Evolutionary conservation across 352 stramenopile genomes (phyloP), one percentile per base, ranked within the genome.

Genomic region (Globisporangium abappressorium): DNA sequence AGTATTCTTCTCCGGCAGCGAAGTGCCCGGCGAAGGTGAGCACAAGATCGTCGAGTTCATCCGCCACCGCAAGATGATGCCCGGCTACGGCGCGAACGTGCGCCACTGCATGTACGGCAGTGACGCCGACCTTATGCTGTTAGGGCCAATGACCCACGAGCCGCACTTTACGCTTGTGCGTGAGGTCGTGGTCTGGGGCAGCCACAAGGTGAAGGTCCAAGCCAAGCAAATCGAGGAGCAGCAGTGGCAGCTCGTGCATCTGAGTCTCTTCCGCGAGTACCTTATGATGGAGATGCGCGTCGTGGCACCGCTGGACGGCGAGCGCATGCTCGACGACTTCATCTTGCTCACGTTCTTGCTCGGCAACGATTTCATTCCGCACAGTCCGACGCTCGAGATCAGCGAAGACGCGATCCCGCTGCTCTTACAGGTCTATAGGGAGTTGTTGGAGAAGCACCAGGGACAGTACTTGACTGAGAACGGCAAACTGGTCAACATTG

Each of bases 11-110:
- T 98, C 90, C 28, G 97, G 97, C 5, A 94, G 95, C 62, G 96
- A 99, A 73, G 97, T 99, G 33, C 98, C 98, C 0, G 98, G 98
- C 34, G 98, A 99, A 74, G 98, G 98, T 51, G 98, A 99, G 77
- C 98, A 99, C 79, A 98, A 99, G 76, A 99, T 99, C 70, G 98
- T 99, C 73, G 92, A 99, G 70, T 98, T 99, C 72, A 99, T 99
- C 72, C 92, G 97, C 28, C 84, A 90, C 60, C 74, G 85, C 60
- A 95, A 97, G 77, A 97, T 94, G 82, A 75, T 96, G 68, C 82
- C 86, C 0, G 90, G 87, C 8, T 99, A 99, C 81, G 78, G 91
- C 60, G 81, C 96, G 14, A 99, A 99, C 77, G 89, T 98, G 65
- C 90, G 97, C 20, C 98, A 99, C 80, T 99, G 98, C 70, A 97